A percentile compares a stretch with the other conserved stretches of the same genome.
phyloP scores from a whole-genome alignment of 208 protist species.

The Trypanosoma platydactyli region DNA sequence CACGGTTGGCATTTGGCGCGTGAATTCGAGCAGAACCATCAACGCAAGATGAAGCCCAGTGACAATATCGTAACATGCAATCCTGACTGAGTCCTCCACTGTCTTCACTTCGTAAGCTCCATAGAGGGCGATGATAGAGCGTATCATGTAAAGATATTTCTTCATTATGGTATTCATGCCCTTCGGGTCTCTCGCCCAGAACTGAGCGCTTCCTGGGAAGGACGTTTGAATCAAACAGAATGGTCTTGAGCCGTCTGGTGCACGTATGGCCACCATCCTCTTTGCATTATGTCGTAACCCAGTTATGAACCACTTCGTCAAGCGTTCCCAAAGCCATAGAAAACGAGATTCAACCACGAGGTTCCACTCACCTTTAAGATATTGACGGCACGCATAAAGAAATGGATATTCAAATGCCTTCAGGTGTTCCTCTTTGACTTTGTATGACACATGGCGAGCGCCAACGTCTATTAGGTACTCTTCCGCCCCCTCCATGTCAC shows the following conservation, averaged over 20 bases:
- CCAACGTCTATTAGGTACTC: constrained; percentile 64
- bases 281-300: constrained; percentile 53
- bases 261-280: constrained; percentile 42
- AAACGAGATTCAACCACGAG: constrained; percentile 67
- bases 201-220: constrained; percentile 73
- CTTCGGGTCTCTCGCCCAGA: constrained; percentile 69
- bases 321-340: constrained; percentile 43
- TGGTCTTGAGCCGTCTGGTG: constrained; percentile 33
- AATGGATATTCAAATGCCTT: constrained; percentile 62
- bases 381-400: constrained; percentile 66
- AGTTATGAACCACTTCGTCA: constrained; percentile 45
- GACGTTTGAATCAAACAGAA: constrained; percentile 81
- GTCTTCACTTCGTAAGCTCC: constrained; percentile 85
- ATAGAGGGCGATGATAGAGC: constrained; percentile 58
- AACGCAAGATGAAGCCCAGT: constrained; percentile 72
- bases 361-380: constrained; percentile 73
- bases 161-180: constrained; percentile 65
- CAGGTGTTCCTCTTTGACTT: constrained; percentile 48
- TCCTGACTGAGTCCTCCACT: constrained; percentile 84
- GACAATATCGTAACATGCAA: constrained; percentile 64
- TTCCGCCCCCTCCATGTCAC: constrained; percentile 35
- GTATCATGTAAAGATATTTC: constrained; percentile 69
- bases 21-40: constrained; percentile 70
- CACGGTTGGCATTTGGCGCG: constrained; percentile 63
- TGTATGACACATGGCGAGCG: constrained; percentile 56